Conservation (phyloP, 345 rosid genomes). For the Physaria fendleri region DNA sequence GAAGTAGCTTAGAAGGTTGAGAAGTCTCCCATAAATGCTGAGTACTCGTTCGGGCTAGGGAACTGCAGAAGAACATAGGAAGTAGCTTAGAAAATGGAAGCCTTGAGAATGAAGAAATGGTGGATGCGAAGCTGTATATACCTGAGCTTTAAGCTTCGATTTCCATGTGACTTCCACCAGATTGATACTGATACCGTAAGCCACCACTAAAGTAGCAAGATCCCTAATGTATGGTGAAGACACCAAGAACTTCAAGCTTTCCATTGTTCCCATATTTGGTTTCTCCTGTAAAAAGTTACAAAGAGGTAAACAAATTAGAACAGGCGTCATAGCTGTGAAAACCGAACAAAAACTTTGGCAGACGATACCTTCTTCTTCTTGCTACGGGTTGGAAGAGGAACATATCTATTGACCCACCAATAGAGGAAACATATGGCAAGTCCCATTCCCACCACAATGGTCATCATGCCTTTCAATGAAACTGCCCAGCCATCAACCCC, state of each 20-base stretch:
- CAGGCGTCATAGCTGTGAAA: background rate
- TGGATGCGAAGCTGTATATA: conserved; percentile 20
- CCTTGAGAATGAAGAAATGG: background rate
- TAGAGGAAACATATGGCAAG: conserved; percentile 67
- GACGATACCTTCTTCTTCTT: conserved; percentile 82
- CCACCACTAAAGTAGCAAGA: conserved; percentile 95
- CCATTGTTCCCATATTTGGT: conserved; percentile 92
- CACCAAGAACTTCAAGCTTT: conserved; percentile 92
- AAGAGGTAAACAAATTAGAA: conserved; percentile 6
- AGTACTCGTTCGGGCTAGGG: conserved; percentile 95
- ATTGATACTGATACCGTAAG: conserved; percentile 95
- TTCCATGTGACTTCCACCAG: conserved; percentile 99
- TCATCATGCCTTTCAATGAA: conserved; percentile 95
- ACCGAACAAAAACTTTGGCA: background rate
- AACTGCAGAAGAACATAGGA: conserved; percentile 42
- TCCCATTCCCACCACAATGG: conserved; percentile 89
- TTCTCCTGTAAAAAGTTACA: conserved; percentile 47
- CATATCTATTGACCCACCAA: conserved; percentile 92
- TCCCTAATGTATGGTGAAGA: conserved; percentile 87
- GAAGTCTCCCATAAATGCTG: conserved; percentile 98
- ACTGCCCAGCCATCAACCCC: conserved; percentile 99
- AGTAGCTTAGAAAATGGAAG: conserved; percentile 4
- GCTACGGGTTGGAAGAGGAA: conserved; percentile 81
- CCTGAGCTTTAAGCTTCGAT: conserved; percentile 99
- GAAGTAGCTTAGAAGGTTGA: no score